Conservation (phyloP, 1,139 yeast species). For the Hyphopichia buzzinii region DNA sequence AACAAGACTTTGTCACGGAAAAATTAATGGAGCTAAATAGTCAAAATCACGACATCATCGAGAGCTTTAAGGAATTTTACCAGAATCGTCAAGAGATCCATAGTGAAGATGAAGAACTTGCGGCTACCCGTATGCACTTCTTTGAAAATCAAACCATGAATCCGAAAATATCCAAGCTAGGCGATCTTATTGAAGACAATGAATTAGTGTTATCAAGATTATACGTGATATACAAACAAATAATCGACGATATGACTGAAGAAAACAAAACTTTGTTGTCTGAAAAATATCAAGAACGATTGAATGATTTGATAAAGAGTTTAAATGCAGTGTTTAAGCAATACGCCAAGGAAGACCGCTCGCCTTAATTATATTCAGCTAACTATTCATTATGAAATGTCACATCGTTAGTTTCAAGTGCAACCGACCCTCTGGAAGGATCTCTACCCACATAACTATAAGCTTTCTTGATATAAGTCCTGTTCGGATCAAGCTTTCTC, state of each 20-base stretch:
- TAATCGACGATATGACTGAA: slow-evolving; percentile 6
- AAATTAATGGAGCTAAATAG: slow-evolving; percentile 34
- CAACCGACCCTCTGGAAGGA: slow-evolving; percentile 13
- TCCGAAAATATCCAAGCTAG: slow-evolving; percentile 14
- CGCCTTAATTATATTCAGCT: too few species aligned
- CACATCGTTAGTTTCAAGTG: neutral
- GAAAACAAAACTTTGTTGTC: slow-evolving; percentile 8
- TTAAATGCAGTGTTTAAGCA: slow-evolving; percentile 16
- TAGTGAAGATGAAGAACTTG: slow-evolving; percentile 11
- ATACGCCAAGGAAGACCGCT: neutral
- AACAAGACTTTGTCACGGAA: slow-evolving; percentile 36
- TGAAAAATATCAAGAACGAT: slow-evolving; percentile 14
- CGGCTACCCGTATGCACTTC: slow-evolving; percentile 10
- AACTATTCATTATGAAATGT: neutral
- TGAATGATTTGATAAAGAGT: slow-evolving; percentile 19
- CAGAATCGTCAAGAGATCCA: slow-evolving; percentile 19
- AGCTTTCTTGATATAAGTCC: slow-evolving; percentile 37
- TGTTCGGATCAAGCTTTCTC: slow-evolving; percentile 45
- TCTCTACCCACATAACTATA: slow-evolving; percentile 37
- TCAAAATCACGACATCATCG: slow-evolving; percentile 41
- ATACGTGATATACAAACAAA: slow-evolving; percentile 8
- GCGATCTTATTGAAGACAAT: slow-evolving; percentile 10
- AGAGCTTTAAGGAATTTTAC: slow-evolving; percentile 39
- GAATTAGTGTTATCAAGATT: slow-evolving; percentile 9
- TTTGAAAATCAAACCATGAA: slow-evolving; percentile 13